Percentiles rank a stretch among this genome's conserved stretches.
These are phyloP conservation scores for Phytophthora syringae DNA, from an alignment of 352 stramenopile genomes.

Conservation along the genomic window DNA sequence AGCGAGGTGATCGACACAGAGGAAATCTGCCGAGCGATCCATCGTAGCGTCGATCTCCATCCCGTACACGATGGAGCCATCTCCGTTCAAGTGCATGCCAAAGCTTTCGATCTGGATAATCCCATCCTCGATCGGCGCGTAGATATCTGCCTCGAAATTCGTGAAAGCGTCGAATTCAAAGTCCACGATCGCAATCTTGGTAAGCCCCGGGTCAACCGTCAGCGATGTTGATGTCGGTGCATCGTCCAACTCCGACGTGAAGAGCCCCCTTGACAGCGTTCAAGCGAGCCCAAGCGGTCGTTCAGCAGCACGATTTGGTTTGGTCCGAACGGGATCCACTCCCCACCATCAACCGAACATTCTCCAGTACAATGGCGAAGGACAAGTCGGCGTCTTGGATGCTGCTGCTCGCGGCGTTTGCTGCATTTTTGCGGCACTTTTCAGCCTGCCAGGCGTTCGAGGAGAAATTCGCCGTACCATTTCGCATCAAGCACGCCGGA, in stretches of 20 bases:
- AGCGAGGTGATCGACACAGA: constrained; percentile 97
- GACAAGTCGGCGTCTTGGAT: constrained; percentile 94
- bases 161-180: constrained; percentile 98
- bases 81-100: constrained; percentile 87
- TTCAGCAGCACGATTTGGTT: constrained; percentile 99
- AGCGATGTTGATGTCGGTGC: constrained; percentile 85
- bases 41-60: constrained; percentile 97
- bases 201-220: constrained; percentile 90
- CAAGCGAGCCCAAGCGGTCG: constrained; percentile 95
- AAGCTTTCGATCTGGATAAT: constrained; percentile 99
- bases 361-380: constrained; percentile 96
- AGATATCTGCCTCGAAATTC: constrained; percentile 98
- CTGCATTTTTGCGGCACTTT: constrained; percentile 84
- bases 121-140: constrained; percentile 92
- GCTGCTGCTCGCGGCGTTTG: constrained; percentile 46
- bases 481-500: constrained; percentile 94
- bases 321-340: constrained; percentile 98
- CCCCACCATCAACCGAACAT: constrained; percentile 97
- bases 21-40: constrained; percentile 96
- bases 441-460: constrained; percentile 93
- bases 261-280: constrained; percentile 97
- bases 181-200: constrained; percentile 97
- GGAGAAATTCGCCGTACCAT: constrained; percentile 90
- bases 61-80: constrained; percentile 86
- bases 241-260: constrained; percentile 94